phyloP scores from a whole-genome alignment of 495 filamentous ascomycete species.

The Xylaria palmicola region DNA sequence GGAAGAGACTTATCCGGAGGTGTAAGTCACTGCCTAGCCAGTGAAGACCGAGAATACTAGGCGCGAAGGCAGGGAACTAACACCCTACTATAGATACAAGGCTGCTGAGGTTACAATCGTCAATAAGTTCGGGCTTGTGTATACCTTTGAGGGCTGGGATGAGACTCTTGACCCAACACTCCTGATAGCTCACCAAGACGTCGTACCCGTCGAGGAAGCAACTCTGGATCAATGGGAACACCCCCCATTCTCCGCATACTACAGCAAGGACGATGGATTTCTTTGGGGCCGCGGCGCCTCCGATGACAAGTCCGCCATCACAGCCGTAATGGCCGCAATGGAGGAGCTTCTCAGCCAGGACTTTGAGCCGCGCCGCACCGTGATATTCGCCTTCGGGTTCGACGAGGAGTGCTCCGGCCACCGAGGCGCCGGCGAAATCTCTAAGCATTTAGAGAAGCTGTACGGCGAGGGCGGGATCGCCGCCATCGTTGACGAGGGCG shows the following conservation, averaged over 20 bases:
- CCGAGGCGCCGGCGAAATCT: constrained; percentile 53
- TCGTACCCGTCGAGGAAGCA: constrained; percentile 41
- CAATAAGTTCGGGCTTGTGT: constrained; percentile 59
- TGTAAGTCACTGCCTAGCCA: constrained; percentile 17
- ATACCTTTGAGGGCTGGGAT: constrained; percentile 54
- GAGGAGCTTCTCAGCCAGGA: constrained; percentile 52
- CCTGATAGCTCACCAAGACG: constrained; percentile 65
- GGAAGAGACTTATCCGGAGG: constrained; percentile 39
- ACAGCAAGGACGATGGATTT: constrained; percentile 56
- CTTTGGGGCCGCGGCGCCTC: constrained; percentile 59
- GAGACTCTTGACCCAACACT: constrained; percentile 54
- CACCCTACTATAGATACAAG: constrained; percentile 15
- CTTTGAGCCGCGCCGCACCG: constrained; percentile 52
- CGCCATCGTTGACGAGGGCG: constrained; percentile 61
- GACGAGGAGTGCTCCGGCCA: constrained; percentile 61
- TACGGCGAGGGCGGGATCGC: constrained; percentile 56
- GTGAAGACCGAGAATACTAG: neutral
- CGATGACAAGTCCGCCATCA: constrained; percentile 63
- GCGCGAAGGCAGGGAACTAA: neutral
- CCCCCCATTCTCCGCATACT: constrained; percentile 47
- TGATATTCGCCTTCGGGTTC: constrained; percentile 59
- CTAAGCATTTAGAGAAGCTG: constrained; percentile 42
- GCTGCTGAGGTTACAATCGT: constrained; percentile 45
- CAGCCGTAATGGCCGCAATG: constrained; percentile 54
- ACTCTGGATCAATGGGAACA: constrained; percentile 57